Conservation (phyloP, 1,284 basidiomycete species). For the Fomitopsis pinicola region DNA sequence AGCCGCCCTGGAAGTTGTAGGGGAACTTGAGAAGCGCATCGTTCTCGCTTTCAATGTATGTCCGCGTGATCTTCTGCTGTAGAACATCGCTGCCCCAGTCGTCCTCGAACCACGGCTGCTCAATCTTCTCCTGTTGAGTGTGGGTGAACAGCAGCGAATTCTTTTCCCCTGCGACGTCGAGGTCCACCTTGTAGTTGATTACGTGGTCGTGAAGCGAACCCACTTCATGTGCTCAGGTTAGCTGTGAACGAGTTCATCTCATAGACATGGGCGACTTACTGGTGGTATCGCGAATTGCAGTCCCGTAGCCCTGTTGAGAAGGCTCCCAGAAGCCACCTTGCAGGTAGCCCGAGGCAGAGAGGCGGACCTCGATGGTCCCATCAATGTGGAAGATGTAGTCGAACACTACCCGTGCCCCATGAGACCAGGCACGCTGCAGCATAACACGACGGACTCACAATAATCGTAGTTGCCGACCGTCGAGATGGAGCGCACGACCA, state of each 20-base stretch:
- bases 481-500: slow-evolving; percentile 51
- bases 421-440: background rate
- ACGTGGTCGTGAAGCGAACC: slow-evolving; percentile 70
- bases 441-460: slow-evolving; percentile 29
- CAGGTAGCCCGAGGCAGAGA: slow-evolving; percentile 66
- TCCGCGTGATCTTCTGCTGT: slow-evolving; percentile 49
- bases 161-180: slow-evolving; percentile 52
- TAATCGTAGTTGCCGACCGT: slow-evolving; percentile 66
- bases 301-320: slow-evolving; percentile 48
- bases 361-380: slow-evolving; percentile 59
- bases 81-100: slow-evolving; percentile 54
- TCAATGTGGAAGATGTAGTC: slow-evolving; percentile 66
- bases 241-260: background rate
- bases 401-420: slow-evolving; percentile 32
- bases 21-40: slow-evolving; percentile 52
- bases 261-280: slow-evolving; percentile 31
- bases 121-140: slow-evolving; percentile 43
- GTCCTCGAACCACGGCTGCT: slow-evolving; percentile 55
- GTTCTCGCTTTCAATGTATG: slow-evolving; percentile 51
- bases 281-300: slow-evolving; percentile 48
- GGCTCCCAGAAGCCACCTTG: slow-evolving; percentile 57
- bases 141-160: slow-evolving; percentile 57
- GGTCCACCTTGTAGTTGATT: slow-evolving; percentile 63
- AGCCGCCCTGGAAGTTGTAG: slow-evolving; percentile 49
- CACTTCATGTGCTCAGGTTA: slow-evolving; percentile 32